Evolutionary conservation across 108 stramenopile genomes (phyloP).

Genomic region (Pinguiococcus pyrenoidosus): DNA sequence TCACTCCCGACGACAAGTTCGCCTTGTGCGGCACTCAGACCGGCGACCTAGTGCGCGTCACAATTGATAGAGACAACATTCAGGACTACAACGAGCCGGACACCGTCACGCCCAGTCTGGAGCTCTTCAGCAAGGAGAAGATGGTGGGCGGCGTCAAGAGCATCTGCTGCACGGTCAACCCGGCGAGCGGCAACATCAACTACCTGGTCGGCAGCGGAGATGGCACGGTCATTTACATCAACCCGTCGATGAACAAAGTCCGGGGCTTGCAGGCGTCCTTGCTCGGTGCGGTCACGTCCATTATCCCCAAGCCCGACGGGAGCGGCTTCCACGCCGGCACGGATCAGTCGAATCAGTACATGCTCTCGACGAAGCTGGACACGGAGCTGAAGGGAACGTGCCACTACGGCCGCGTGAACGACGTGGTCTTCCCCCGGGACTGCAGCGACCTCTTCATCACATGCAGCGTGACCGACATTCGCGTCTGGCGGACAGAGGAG

Average conservation of each 20-base stretch:
- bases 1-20: slow-evolving; percentile 53
- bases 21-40: slow-evolving; percentile 63
- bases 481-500: slow-evolving; percentile 59
- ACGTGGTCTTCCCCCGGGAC: slow-evolving; percentile 52
- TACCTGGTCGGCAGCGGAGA: slow-evolving; percentile 62
- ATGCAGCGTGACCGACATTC: slow-evolving; percentile 53
- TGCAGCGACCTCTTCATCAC: slow-evolving; percentile 66
- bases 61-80: slow-evolving; percentile 59
- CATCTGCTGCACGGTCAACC: slow-evolving; percentile 50
- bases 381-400: slow-evolving; percentile 61
- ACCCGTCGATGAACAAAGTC: slow-evolving; percentile 29
- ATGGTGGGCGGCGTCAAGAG: slow-evolving; percentile 52
- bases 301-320: slow-evolving; percentile 40
- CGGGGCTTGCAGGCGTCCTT: too few species aligned
- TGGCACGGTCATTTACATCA: slow-evolving; percentile 53
- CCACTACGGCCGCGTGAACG: slow-evolving; percentile 58
- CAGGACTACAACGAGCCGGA: slow-evolving; percentile 57
- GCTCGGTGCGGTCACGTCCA: slow-evolving; percentile 59
- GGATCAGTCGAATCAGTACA: slow-evolving; percentile 7
- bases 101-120: slow-evolving; percentile 35
- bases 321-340: slow-evolving; percentile 51
- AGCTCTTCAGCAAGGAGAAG: slow-evolving; percentile 42
- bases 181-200: slow-evolving; percentile 57
- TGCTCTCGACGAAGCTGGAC: slow-evolving; percentile 14
- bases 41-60: slow-evolving; percentile 63